Evolutionary conservation across 257 asterid species (phyloP).

Genomic region (Datura wrightii): DNA sequence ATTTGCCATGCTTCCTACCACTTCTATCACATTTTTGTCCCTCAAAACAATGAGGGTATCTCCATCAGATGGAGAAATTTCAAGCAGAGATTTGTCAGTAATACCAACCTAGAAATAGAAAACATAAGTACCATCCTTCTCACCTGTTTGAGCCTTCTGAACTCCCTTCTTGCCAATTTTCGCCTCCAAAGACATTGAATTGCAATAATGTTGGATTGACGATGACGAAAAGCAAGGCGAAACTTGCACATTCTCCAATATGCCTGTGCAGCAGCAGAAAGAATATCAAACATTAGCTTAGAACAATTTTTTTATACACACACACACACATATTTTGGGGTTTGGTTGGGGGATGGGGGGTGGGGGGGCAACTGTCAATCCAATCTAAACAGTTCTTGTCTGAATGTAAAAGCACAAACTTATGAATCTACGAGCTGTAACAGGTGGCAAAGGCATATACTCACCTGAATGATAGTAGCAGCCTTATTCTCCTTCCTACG

Average conservation of each 20-base stretch:
- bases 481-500: constrained; percentile 69
- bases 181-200: constrained; percentile 97
- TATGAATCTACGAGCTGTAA: background rate
- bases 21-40: constrained; percentile 10
- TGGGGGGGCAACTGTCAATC: background rate
- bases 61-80: constrained; percentile 23
- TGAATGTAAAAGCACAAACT: background rate
- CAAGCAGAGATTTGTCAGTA: constrained; percentile 17
- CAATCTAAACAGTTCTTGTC: background rate
- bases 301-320: background rate
- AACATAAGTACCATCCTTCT: constrained; percentile 27
- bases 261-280: constrained; percentile 59
- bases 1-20: constrained; percentile 7
- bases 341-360: too few relatives aligned
- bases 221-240: constrained; percentile 69
- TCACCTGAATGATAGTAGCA: constrained; percentile 87
- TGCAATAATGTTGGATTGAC: constrained; percentile 77
- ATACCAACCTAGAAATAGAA: background rate
- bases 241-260: constrained; percentile 87
- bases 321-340: background rate
- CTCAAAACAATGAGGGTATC: background rate
- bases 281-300: constrained; percentile 13
- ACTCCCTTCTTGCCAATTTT: constrained; percentile 85
- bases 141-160: constrained; percentile 93
- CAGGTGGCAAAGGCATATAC: constrained; percentile 29